phyloP scores from a whole-genome alignment of 345 rosid species.

The Lumnitzera littorea region DNA sequence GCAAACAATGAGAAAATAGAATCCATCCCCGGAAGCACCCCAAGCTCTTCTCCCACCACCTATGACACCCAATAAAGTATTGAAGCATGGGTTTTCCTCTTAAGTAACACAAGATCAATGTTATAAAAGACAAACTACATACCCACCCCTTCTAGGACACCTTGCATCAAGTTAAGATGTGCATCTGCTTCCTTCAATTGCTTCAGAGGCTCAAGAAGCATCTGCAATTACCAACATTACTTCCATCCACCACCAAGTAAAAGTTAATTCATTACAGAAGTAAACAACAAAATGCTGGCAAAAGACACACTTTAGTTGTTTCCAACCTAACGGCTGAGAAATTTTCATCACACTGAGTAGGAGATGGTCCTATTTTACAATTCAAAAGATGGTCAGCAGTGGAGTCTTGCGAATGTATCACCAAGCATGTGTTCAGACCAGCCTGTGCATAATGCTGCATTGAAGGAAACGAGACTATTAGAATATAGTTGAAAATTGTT shows the following conservation, averaged over 20 bases:
- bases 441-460: constrained; percentile 69
- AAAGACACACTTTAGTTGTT: constrained; percentile 57
- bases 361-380: constrained; percentile 65
- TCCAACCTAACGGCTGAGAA: constrained; percentile 70
- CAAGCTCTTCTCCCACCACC: constrained; percentile 97
- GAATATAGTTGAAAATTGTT: too few relatives aligned
- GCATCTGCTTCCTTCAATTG: constrained; percentile 71
- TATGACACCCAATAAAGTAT: constrained; percentile 20
- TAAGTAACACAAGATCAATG: neutral
- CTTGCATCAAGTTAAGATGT: constrained; percentile 69
- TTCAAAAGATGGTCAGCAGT: constrained; percentile 67
- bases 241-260: neutral
- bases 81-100: neutral
- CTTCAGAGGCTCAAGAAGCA: constrained; percentile 84
- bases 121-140: constrained; percentile 26
- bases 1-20: constrained; percentile 55
- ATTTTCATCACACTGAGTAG: constrained; percentile 41
- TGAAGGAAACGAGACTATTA: too few relatives aligned
- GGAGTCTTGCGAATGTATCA: constrained; percentile 73
- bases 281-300: constrained; percentile 1
- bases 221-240: constrained; percentile 31
- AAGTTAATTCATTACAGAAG: neutral
- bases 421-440: constrained; percentile 71
- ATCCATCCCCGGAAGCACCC: constrained; percentile 97
- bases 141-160: constrained; percentile 94